Evolutionary conservation across 768 basidiomycete genomes (phyloP).

Genomic region (Mycena haematopus): DNA sequence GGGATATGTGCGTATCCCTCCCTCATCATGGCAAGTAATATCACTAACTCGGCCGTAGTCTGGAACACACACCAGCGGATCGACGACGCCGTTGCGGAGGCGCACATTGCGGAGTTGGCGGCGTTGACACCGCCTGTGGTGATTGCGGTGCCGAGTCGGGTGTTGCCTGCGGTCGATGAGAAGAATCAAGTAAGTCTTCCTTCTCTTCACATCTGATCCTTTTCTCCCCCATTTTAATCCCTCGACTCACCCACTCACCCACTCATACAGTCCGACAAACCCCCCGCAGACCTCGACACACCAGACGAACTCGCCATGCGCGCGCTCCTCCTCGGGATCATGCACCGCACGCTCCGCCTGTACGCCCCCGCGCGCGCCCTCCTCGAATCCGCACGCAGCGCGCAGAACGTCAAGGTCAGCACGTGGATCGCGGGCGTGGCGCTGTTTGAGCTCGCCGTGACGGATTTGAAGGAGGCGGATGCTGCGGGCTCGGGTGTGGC

Average conservation of each 20-base stretch:
- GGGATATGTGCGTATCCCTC: constrained; percentile 60
- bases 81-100: constrained; percentile 54
- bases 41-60: constrained; percentile 46
- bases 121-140: constrained; percentile 53
- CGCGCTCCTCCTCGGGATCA: constrained; percentile 70
- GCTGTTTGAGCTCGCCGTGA: constrained; percentile 71
- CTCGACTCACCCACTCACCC: neutral
- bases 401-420: constrained; percentile 53
- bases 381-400: constrained; percentile 56
- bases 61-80: constrained; percentile 83
- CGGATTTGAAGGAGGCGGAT: constrained; percentile 68
- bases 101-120: constrained; percentile 63
- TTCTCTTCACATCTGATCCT: neutral
- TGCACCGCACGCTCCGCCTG: constrained; percentile 62
- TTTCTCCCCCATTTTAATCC: neutral
- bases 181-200: constrained; percentile 9
- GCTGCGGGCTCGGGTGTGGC: constrained; percentile 11
- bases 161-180: constrained; percentile 13
- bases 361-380: constrained; percentile 53
- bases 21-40: too few species aligned
- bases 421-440: constrained; percentile 75
- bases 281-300: constrained; percentile 59
- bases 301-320: constrained; percentile 75
- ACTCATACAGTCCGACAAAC: constrained; percentile 11
- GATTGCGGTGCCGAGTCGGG: constrained; percentile 39